phyloP scores from a whole-genome alignment of 2,329 filamentous ascomycete species.

The Hypoxylon sp. region DNA sequence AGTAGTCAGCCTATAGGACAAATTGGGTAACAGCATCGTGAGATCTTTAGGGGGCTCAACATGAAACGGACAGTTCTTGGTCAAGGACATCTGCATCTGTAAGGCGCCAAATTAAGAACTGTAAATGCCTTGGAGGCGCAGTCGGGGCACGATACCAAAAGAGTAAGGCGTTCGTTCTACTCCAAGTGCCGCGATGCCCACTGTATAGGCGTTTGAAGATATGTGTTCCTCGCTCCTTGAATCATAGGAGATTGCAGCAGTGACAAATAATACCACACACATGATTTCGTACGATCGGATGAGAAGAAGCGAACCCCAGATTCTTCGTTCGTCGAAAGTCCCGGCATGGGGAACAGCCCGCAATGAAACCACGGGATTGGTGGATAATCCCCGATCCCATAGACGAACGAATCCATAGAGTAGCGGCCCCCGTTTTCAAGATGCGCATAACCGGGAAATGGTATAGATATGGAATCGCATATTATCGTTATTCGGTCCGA shows the following conservation, averaged over 20 bases:
- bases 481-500: slow-evolving; percentile 31
- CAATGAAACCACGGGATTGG: slow-evolving; percentile 27
- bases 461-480: slow-evolving; percentile 27
- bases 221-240: slow-evolving; percentile 18
- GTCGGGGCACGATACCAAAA: slow-evolving; percentile 20
- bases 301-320: slow-evolving; percentile 32
- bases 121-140: slow-evolving; percentile 23
- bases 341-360: slow-evolving; percentile 16
- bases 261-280: slow-evolving; percentile 10
- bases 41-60: background rate
- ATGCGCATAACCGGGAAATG: slow-evolving; percentile 32
- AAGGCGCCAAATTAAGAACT: too few relatives aligned
- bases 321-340: slow-evolving; percentile 19
- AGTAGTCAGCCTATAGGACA: background rate
- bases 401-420: slow-evolving; percentile 21
- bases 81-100: too few relatives aligned
- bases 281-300: slow-evolving; percentile 20
- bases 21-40: background rate
- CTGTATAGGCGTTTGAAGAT: slow-evolving; percentile 7
- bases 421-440: slow-evolving; percentile 16
- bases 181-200: slow-evolving; percentile 22
- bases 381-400: slow-evolving; percentile 22
- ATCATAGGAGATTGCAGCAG: slow-evolving; percentile 11
- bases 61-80: slow-evolving; percentile 6
- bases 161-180: too few relatives aligned